A percentile compares a stretch with the other conserved stretches of the same genome.
These are phyloP conservation scores for Lasiosphaeria miniovina DNA, from an alignment of 495 filamentous ascomycete genomes.

Conservation along the genomic window DNA sequence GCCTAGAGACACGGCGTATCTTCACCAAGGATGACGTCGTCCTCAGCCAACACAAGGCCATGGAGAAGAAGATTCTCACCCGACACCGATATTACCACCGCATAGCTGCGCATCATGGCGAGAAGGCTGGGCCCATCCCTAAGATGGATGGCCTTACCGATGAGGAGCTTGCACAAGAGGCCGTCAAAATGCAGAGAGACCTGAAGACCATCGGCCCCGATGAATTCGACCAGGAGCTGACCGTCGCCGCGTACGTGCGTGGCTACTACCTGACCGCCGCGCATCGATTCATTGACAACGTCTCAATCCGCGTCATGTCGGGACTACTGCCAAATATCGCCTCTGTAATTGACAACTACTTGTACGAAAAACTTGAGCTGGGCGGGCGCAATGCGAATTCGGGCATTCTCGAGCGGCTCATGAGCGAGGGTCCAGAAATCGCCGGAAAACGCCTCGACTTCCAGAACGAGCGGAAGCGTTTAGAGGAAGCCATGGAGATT, in stretches of 20 bases:
- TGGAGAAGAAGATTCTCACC: conserved; percentile 33
- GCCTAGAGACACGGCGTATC: conserved; percentile 37
- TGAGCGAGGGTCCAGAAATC: conserved; percentile 44
- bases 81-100: conserved; percentile 39
- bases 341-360: conserved; percentile 29
- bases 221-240: conserved; percentile 44
- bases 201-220: conserved; percentile 41
- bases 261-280: conserved; percentile 53
- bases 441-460: conserved; percentile 33
- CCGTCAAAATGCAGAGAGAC: conserved; percentile 23
- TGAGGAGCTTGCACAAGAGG: conserved; percentile 32
- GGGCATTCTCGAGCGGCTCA: conserved; percentile 37
- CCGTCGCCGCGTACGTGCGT: conserved; percentile 47
- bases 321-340: conserved; percentile 40
- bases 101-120: conserved; percentile 21
- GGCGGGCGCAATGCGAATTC: conserved; percentile 17
- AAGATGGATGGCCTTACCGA: conserved; percentile 42
- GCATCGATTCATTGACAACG: conserved; percentile 48
- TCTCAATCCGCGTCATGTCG: conserved; percentile 44
- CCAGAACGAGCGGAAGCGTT: conserved; percentile 36
- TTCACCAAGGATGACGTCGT: conserved; percentile 42
- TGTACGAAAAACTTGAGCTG: conserved; percentile 43
- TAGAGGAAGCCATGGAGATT: conserved; percentile 40
- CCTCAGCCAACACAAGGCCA: conserved; percentile 34
- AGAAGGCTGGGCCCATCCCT: conserved; percentile 26